Evolutionary conservation across 2,329 filamentous ascomycete species (phyloP).

Genomic region (Nemania bipapillata): DNA sequence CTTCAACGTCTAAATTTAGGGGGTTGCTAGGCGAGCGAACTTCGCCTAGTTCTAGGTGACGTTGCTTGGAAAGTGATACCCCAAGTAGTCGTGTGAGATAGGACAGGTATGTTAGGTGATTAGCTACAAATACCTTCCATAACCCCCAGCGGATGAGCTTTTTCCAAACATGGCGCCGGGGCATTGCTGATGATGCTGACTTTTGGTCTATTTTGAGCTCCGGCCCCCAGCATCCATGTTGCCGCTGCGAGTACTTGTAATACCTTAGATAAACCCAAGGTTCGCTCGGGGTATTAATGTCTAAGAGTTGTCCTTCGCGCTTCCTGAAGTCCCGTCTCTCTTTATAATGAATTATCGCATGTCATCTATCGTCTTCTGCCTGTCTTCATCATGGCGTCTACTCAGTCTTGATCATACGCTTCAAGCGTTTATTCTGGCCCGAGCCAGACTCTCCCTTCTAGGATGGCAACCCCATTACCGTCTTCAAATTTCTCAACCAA

Average conservation of each 20-base stretch:
- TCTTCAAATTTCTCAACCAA: background rate
- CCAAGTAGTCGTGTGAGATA: background rate
- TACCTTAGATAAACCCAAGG: background rate
- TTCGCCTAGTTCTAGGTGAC: background rate
- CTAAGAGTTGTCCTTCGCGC: constrained; percentile 7
- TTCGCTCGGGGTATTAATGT: constrained; percentile 21
- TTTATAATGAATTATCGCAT: background rate
- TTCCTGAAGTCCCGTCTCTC: background rate
- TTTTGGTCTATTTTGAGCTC: constrained; percentile 20
- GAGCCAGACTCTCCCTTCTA: background rate
- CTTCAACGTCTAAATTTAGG: constrained; percentile 11
- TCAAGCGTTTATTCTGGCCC: background rate
- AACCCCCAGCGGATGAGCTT: background rate
- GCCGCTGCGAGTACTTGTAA: background rate
- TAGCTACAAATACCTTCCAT: background rate
- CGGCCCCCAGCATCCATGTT: background rate
- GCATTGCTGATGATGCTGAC: background rate
- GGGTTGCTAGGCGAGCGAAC: background rate
- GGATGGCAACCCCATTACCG: background rate
- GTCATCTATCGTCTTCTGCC: background rate
- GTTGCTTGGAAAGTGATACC: background rate
- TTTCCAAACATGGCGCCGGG: background rate
- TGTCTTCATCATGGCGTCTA: background rate
- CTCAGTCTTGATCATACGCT: background rate
- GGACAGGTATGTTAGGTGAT: background rate